Conservation (phyloP, 192 early-diverging fungal genomes). For the Hyaloraphidium curvatum region DNA sequence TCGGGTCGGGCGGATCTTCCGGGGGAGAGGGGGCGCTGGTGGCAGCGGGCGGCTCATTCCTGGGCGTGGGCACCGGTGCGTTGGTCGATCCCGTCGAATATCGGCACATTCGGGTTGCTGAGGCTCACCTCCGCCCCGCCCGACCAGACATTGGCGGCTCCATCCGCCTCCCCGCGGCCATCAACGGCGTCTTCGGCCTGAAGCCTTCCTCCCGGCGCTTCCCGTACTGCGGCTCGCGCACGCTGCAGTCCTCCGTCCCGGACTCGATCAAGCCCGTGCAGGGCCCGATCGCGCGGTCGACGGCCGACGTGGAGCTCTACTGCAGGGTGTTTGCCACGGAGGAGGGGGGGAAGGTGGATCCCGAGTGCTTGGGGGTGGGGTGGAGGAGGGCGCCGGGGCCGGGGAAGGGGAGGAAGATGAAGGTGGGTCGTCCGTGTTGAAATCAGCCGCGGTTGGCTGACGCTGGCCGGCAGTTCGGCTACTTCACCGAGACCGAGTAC, state of each 20-base stretch:
- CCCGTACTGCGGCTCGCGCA: background rate
- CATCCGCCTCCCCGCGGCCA: background rate
- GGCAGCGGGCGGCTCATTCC: background rate
- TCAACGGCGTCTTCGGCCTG: background rate
- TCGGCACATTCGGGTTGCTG: background rate
- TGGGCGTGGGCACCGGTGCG: background rate
- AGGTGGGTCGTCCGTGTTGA: too few species aligned
- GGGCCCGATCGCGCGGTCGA: background rate
- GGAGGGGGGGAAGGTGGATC: too few species aligned
- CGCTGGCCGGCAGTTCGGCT: too few species aligned
- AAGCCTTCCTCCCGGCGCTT: background rate
- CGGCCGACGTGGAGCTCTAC: too few species aligned
- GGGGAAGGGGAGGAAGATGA: too few species aligned
- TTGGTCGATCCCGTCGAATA: too few species aligned
- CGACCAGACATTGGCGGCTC: background rate
- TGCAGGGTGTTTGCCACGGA: too few species aligned
- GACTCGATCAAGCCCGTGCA: background rate
- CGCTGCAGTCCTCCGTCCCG: background rate
- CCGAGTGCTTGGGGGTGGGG: too few species aligned
- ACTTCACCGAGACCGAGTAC: background rate
- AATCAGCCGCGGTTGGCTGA: too few species aligned
- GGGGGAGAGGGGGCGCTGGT: background rate
- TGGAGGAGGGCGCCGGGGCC: too few species aligned
- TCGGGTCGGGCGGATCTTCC: background rate
- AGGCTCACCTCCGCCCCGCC: too few species aligned